A percentile compares a stretch with the other conserved stretches of the same genome.
These are phyloP conservation scores for Radiomyces spectabilis DNA, from an alignment of 192 early-diverging fungal genomes.

Conservation along the genomic window DNA sequence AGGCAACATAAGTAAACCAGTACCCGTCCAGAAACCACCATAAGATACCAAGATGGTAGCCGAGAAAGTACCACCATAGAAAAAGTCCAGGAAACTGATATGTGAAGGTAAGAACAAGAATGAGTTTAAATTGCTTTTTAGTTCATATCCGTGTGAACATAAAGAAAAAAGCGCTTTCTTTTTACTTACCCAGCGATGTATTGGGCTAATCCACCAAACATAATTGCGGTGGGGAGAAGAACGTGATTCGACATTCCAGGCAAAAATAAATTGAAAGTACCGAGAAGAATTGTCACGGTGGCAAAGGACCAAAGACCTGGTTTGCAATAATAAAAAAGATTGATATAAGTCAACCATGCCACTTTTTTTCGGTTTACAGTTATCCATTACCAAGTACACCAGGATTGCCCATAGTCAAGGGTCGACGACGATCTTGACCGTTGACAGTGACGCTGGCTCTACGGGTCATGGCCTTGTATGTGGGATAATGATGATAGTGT, in stretches of 20 bases:
- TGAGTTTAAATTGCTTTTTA: not conserved
- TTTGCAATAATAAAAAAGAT: not conserved
- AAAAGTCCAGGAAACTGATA: conserved; percentile 9
- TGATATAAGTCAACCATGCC: not conserved
- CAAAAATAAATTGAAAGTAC: conserved; percentile 7
- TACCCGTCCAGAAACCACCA: conserved; percentile 21
- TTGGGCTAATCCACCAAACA: conserved; percentile 22
- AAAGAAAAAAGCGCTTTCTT: not conserved
- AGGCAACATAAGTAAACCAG: conserved; percentile 14
- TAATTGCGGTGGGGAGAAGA: conserved; percentile 11
- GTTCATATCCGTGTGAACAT: not conserved
- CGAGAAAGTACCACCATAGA: conserved; percentile 14
- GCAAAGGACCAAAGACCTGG: conserved; percentile 13
- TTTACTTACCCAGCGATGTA: conserved; percentile 5
- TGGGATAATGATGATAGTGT: too few relatives aligned
- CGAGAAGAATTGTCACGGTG: conserved; percentile 13
- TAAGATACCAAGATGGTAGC: conserved; percentile 11
- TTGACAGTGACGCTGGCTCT: not conserved
- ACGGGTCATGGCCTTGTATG: not conserved
- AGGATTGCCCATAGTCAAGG: conserved; percentile 1
- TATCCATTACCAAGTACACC: conserved; percentile 1
- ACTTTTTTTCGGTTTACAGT: not conserved
- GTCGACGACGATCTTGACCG: not conserved
- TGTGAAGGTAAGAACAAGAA: not conserved
- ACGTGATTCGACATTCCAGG: conserved; percentile 1